phyloP scores from a whole-genome alignment of 2,329 filamentous ascomycete genomes.

The Cyanodermella asteris region DNA sequence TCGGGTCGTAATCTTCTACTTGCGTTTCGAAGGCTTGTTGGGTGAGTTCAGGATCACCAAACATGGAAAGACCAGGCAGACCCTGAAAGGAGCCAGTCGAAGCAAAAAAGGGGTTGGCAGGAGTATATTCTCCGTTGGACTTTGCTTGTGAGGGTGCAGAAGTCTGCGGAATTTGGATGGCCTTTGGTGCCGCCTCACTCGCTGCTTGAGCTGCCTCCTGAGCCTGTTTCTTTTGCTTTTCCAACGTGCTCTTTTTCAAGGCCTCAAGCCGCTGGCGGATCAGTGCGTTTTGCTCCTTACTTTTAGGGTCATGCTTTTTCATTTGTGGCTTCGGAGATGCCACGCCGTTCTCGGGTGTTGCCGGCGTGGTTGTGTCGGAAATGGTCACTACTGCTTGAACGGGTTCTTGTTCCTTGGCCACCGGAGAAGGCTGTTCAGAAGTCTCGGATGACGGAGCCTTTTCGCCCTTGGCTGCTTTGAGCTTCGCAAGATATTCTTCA shows the following conservation, averaged over 20 bases:
- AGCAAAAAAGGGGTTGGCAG: too few species aligned
- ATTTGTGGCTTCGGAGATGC: not conserved
- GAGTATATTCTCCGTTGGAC: too few species aligned
- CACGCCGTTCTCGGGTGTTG: too few species aligned
- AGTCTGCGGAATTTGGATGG: not conserved
- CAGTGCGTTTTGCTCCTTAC: slow-evolving; percentile 49
- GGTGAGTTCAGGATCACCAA: too few species aligned
- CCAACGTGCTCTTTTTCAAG: slow-evolving; percentile 32
- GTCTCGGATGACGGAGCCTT: slow-evolving; percentile 18
- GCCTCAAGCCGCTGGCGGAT: slow-evolving; percentile 61
- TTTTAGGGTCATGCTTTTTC: slow-evolving; percentile 6
- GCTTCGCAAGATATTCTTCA: slow-evolving; percentile 54
- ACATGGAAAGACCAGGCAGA: too few species aligned
- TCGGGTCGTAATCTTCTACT: too few species aligned
- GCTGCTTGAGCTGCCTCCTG: slow-evolving; percentile 1
- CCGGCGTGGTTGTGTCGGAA: too few species aligned
- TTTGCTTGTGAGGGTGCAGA: too few species aligned
- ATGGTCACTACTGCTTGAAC: too few species aligned
- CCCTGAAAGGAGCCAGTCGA: too few species aligned
- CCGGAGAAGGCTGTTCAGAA: slow-evolving; percentile 5
- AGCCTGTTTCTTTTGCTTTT: slow-evolving; percentile 10
- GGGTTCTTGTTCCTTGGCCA: too few species aligned
- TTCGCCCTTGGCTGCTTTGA: slow-evolving; percentile 50
- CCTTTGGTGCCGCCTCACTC: not conserved
- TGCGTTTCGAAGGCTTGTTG: too few species aligned